phyloP scores from a whole-genome alignment of 1,284 basidiomycete species.

The Ceratobasidium sp. region DNA sequence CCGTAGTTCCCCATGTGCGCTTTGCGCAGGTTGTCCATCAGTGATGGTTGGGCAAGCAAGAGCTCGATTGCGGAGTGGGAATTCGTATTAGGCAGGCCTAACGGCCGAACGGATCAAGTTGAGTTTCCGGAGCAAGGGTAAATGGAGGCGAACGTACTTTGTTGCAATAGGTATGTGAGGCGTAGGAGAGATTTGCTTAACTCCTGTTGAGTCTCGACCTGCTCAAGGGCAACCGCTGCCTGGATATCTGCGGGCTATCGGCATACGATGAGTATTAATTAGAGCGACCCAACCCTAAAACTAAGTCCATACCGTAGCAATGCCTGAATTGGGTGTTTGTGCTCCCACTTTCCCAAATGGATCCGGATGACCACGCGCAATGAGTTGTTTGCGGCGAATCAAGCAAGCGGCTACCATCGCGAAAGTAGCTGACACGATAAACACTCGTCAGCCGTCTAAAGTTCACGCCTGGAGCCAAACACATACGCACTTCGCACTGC shows the following conservation, averaged over 20 bases:
- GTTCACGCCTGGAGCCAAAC: background rate
- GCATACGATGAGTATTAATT: background rate
- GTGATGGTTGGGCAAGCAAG: conserved; percentile 80
- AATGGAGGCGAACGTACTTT: conserved; percentile 64
- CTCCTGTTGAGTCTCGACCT: conserved; percentile 87
- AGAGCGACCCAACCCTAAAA: conserved; percentile 33
- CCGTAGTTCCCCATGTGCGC: conserved; percentile 93
- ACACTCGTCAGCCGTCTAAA: background rate
- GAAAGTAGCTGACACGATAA: conserved; percentile 76
- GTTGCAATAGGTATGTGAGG: conserved; percentile 87
- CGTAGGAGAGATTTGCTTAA: conserved; percentile 85
- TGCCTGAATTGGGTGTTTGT: conserved; percentile 61
- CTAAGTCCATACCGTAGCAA: conserved; percentile 37
- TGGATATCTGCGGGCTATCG: conserved; percentile 51
- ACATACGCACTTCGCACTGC: conserved; percentile 78
- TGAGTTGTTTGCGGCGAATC: conserved; percentile 87
- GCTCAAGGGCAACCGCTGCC: conserved; percentile 60
- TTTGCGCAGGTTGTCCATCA: conserved; percentile 88
- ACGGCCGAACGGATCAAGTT: conserved; percentile 4
- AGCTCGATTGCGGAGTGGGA: conserved; percentile 86
- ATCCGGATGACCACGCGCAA: conserved; percentile 82
- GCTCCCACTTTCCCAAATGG: conserved; percentile 77
- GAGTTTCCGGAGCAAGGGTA: background rate
- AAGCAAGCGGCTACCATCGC: conserved; percentile 96
- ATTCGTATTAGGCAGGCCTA: conserved; percentile 54